Evolutionary conservation across 257 asterid species (phyloP), one percentile per base, ranked within the genome.

Genomic region (Jasminum sambac): DNA sequence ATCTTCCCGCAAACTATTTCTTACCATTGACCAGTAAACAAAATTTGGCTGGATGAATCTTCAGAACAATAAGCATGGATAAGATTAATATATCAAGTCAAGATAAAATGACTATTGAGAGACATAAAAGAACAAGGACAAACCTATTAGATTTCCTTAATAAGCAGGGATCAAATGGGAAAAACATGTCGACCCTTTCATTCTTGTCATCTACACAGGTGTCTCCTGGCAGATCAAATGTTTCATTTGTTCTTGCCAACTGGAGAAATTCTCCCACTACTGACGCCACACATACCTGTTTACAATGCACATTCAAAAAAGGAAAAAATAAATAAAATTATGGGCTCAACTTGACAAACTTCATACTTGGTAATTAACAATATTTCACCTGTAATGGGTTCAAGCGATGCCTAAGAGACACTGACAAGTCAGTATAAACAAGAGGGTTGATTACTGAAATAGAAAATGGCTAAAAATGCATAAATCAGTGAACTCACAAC

Each of bases 81-180:
- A 16, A 62, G 69, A 19, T 38, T 36, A 64, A 74, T 30, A 30
- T 30, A 30, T 30, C 2, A 30, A 30, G 36, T n/a, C 17, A 19
- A n/a, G 17, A 50, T 17, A n/a, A 8, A 16, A 5, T 24, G 2
- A 50, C 25, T 16, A n/a, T n/a, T n/a, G n/a, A n/a, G 16, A 3
- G 11, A 1, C 17, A 52, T 17, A 11, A 21, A 67, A 44, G 38
- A n/a, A n/a, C 34, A 68, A 46, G 62, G 64, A 71, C 80, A 67
- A 67, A 94, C 99, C 96, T 85, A 83, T 89, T 97, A 36, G 96
- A 85, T 77, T 84, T 91, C 84, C 84, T 85, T 44, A 94, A 84
- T 24, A 91, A 75, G 79, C 96, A 91, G 0, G 99, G 99, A 77
- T 94, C 96, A 66, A 94, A 94, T 34, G 99, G 99, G 75, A 94